Percentiles rank a stretch among this genome's conserved stretches.
These are phyloP conservation scores for Lippia alba DNA, from an alignment of 305 asterid species.

Conservation along the genomic window DNA sequence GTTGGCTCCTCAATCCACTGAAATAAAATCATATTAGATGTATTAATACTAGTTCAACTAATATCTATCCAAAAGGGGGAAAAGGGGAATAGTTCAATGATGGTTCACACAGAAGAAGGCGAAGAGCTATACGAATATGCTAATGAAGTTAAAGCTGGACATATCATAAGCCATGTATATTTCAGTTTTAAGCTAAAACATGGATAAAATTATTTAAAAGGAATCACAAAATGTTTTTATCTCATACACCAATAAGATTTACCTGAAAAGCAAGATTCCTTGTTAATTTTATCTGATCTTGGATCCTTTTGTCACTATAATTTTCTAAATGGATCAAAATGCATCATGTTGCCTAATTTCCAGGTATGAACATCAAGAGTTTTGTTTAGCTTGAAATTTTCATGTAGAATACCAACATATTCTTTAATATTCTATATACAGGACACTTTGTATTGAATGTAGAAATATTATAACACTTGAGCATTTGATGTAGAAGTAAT, in stretches of 20 bases:
- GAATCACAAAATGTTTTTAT: not conserved
- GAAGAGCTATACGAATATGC: not conserved
- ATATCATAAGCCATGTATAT: not conserved
- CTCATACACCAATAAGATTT: not conserved
- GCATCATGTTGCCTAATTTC: not conserved
- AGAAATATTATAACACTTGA: too few species aligned
- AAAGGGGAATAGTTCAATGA: not conserved
- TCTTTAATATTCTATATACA: too few species aligned
- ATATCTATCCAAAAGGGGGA: too few species aligned
- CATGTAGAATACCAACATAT: not conserved
- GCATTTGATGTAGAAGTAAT: too few species aligned
- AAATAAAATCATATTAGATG: conserved; percentile 29
- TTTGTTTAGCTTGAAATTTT: not conserved
- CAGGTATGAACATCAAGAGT: not conserved
- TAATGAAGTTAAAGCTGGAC: not conserved
- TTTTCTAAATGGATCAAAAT: not conserved
- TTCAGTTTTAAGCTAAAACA: too few species aligned
- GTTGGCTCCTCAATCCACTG: conserved; percentile 99
- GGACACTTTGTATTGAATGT: too few species aligned
- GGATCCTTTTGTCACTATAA: not conserved
- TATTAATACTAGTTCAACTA: conserved; percentile 1
- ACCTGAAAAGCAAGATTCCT: not conserved
- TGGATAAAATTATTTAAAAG: too few species aligned
- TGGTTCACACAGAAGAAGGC: not conserved
- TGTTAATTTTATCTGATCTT: not conserved